Conservation (phyloP, 306 rosid genomes). For the Glycine tomentella region DNA sequence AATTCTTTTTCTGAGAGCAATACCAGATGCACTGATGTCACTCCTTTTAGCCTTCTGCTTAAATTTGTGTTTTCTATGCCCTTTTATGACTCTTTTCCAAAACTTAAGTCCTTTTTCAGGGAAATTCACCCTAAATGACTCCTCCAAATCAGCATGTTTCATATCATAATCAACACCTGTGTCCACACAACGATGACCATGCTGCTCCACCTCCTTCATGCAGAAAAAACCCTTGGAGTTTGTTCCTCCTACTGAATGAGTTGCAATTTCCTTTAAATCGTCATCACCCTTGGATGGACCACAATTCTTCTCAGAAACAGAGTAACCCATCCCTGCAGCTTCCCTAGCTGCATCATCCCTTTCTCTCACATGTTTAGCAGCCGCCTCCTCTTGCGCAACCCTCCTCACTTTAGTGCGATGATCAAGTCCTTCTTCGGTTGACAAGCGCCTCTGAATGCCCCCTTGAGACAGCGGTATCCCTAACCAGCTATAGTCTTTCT, state of each 20-base stretch:
- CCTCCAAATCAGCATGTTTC: conserved; percentile 87
- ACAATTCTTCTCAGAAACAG: conserved; percentile 59
- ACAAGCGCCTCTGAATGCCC: conserved; percentile 50
- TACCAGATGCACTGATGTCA: conserved; percentile 58
- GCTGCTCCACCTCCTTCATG: conserved; percentile 71
- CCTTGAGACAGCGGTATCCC: conserved; percentile 70
- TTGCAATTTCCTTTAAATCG: too few species aligned
- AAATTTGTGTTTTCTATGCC: conserved; percentile 56
- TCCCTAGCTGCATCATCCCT: conserved; percentile 76
- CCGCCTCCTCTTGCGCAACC: conserved; percentile 75
- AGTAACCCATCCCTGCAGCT: conserved; percentile 83
- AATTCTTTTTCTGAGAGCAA: conserved; percentile 69
- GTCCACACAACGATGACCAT: conserved; percentile 79
- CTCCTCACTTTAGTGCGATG: conserved; percentile 72
- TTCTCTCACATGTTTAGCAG: conserved; percentile 54
- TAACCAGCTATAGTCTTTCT: conserved; percentile 89
- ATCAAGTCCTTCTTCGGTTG: conserved; percentile 85
- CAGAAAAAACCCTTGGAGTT: conserved; percentile 58
- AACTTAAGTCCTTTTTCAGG: conserved; percentile 72
- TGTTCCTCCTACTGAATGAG: conserved; percentile 23
- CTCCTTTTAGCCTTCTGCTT: conserved; percentile 72
- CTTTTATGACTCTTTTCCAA: conserved; percentile 67
- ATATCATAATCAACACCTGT: conserved; percentile 78
- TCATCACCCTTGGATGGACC: conserved; percentile 52
- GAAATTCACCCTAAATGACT: conserved; percentile 71